phyloP scores from a whole-genome alignment of 768 basidiomycete species.

The Pholiota microspora region DNA sequence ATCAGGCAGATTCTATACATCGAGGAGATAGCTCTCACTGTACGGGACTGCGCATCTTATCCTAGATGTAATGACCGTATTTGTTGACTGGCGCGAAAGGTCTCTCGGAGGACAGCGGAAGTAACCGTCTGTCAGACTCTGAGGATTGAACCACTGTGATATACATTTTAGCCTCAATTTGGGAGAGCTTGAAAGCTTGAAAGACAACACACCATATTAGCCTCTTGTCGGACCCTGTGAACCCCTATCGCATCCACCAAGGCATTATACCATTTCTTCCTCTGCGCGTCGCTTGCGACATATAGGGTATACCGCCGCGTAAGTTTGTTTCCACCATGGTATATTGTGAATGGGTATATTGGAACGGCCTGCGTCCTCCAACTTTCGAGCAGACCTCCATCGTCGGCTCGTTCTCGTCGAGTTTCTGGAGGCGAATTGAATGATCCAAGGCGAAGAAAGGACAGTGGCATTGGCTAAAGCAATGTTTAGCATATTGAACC shows the following conservation, averaged over 20 bases:
- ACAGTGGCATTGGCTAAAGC: constrained; percentile 71
- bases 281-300: constrained; percentile 50
- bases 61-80: constrained; percentile 50
- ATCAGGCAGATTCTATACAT: neutral
- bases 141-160: constrained; percentile 64
- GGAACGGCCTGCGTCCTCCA: constrained; percentile 50
- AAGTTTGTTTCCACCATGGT: constrained; percentile 57
- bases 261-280: constrained; percentile 62
- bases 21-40: constrained; percentile 38
- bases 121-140: constrained; percentile 54
- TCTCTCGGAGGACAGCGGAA: constrained; percentile 51
- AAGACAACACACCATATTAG: constrained; percentile 71
- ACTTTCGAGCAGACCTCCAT: constrained; percentile 53
- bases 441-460: constrained; percentile 69
- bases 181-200: neutral
- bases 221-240: constrained; percentile 62
- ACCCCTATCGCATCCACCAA: constrained; percentile 65
- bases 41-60: constrained; percentile 62
- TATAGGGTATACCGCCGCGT: constrained; percentile 73
- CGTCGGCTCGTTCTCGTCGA: constrained; percentile 62
- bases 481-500: neutral
- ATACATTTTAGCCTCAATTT: neutral
- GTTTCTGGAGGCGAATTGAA: constrained; percentile 61
- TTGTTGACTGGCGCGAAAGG: constrained; percentile 24
- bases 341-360: constrained; percentile 77